phyloP scores from a whole-genome alignment of 495 filamentous ascomycete genomes.

The Neurospora tetraspora region DNA sequence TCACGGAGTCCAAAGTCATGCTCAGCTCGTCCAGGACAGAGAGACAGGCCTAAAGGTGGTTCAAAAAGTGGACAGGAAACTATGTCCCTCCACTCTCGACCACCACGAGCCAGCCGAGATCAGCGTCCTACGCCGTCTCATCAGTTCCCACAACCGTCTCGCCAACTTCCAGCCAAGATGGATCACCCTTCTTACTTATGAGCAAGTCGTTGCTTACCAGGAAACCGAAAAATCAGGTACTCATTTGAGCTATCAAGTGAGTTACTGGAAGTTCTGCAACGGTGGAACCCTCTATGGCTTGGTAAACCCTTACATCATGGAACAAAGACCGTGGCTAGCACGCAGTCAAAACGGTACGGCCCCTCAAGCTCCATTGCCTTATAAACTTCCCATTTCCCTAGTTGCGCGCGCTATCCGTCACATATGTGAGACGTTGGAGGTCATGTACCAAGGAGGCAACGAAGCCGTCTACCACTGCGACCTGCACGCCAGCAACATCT shows the following conservation, averaged over 20 bases:
- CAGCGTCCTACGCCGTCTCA: slow-evolving; percentile 2
- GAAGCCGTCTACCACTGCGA: slow-evolving; percentile 6
- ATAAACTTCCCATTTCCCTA: slow-evolving; percentile 1
- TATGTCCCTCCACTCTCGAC: not conserved
- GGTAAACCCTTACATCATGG: not conserved
- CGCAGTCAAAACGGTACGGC: not conserved
- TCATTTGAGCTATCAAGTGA: not conserved
- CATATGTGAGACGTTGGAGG: slow-evolving; percentile 5
- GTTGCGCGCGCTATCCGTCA: slow-evolving; percentile 1
- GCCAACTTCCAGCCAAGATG: not conserved
- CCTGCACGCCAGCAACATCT: slow-evolving; percentile 4
- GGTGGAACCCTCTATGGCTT: not conserved
- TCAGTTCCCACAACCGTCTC: not conserved
- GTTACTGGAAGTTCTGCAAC: slow-evolving; percentile 8
- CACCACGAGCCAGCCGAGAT: not conserved
- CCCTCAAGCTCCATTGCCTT: not conserved
- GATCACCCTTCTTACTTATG: not conserved
- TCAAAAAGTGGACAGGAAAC: slow-evolving; percentile 2
- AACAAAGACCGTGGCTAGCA: not conserved
- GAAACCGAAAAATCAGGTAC: not conserved
- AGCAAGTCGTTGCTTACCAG: not conserved
- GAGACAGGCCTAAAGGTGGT: not conserved
- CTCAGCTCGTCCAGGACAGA: slow-evolving; percentile 2
- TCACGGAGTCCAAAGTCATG: slow-evolving; percentile 1
- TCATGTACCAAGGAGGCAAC: slow-evolving; percentile 6